Percentiles rank a stretch among this genome's conserved stretches.
These are phyloP conservation scores for Fusarium agapanthi DNA, from an alignment of 2,329 filamentous ascomycete species.

Conservation along the genomic window DNA sequence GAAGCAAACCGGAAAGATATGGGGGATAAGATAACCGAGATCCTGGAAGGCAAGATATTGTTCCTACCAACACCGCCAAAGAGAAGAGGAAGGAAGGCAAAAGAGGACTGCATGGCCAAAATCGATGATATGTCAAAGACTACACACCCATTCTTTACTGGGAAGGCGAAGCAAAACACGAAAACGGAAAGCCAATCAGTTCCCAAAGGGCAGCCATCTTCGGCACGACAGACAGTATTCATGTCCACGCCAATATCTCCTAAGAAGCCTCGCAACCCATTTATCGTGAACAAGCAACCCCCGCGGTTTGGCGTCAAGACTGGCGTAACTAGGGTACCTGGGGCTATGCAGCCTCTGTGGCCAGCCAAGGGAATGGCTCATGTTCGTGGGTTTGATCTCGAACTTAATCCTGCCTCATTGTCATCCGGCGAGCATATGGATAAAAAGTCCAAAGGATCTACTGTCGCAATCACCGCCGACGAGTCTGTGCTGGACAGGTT, in stretches of 20 bases:
- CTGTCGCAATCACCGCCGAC: slow-evolving; percentile 49
- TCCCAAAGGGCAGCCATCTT: slow-evolving; percentile 36
- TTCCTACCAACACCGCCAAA: slow-evolving; percentile 38
- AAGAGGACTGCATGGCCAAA: slow-evolving; percentile 35
- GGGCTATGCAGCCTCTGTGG: slow-evolving; percentile 74
- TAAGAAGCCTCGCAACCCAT: slow-evolving; percentile 48
- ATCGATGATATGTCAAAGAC: slow-evolving; percentile 37
- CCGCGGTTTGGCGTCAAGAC: slow-evolving; percentile 57
- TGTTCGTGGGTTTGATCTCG: slow-evolving; percentile 58
- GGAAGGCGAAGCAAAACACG: slow-evolving; percentile 45
- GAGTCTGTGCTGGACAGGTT: slow-evolving; percentile 56
- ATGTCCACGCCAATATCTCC: slow-evolving; percentile 65
- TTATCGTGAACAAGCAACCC: slow-evolving; percentile 43
- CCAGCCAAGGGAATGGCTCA: slow-evolving; percentile 72
- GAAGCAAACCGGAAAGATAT: slow-evolving; percentile 55
- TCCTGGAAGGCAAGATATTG: slow-evolving; percentile 56
- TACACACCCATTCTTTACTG: slow-evolving; percentile 56
- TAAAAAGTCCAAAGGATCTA: slow-evolving; percentile 62
- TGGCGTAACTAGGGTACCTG: slow-evolving; percentile 67
- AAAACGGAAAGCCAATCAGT: slow-evolving; percentile 25
- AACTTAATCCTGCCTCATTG: background rate
- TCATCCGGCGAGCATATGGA: slow-evolving; percentile 12
- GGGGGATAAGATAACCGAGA: slow-evolving; percentile 69
- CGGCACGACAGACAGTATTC: slow-evolving; percentile 54
- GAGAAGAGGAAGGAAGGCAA: slow-evolving; percentile 42